These are phyloP conservation scores for Setomelanomma holmii DNA, from an alignment of 2,329 filamentous ascomycete species.

Conservation along the genomic window DNA sequence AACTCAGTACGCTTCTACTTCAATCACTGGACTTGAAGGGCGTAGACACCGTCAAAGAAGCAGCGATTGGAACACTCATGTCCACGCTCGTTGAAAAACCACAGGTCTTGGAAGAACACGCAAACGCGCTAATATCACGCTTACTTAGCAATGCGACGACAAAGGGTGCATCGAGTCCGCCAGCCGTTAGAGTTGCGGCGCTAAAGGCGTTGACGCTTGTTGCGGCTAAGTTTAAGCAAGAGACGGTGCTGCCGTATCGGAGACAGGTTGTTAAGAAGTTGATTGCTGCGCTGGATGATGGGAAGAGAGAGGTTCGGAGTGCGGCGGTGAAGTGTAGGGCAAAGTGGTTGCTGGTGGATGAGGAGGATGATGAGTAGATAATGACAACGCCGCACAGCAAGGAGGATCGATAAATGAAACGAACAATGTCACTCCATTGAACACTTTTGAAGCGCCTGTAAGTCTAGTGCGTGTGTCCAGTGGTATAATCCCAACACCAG, in stretches of 20 bases:
- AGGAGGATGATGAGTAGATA: slow-evolving; percentile 58
- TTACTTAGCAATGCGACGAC: slow-evolving; percentile 57
- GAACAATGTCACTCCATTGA: too few species aligned
- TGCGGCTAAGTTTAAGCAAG: slow-evolving; percentile 56
- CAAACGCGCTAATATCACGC: slow-evolving; percentile 63
- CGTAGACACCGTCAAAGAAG: slow-evolving; percentile 63
- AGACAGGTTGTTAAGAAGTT: slow-evolving; percentile 64
- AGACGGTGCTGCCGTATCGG: slow-evolving; percentile 64
- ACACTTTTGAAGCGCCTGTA: slow-evolving; percentile 7
- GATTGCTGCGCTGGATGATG: slow-evolving; percentile 65
- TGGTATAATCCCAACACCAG: slow-evolving; percentile 1
- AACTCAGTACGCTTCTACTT: slow-evolving; percentile 66
- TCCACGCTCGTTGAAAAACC: slow-evolving; percentile 66
- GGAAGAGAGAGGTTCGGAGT: slow-evolving; percentile 67
- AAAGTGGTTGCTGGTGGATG: slow-evolving; percentile 67
- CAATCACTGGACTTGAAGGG: slow-evolving; percentile 66
- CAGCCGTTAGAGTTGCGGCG: slow-evolving; percentile 56
- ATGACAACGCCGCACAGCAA: too few species aligned
- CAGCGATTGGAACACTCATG: slow-evolving; percentile 65
- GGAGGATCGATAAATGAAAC: too few species aligned
- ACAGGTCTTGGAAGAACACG: slow-evolving; percentile 61
- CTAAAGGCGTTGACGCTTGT: slow-evolving; percentile 58
- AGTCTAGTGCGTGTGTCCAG: slow-evolving; percentile 1
- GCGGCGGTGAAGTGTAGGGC: slow-evolving; percentile 67
- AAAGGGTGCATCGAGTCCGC: slow-evolving; percentile 28